These are phyloP conservation scores for Nicotiana undulata DNA, from an alignment of 257 asterid species.

Conservation along the genomic window DNA sequence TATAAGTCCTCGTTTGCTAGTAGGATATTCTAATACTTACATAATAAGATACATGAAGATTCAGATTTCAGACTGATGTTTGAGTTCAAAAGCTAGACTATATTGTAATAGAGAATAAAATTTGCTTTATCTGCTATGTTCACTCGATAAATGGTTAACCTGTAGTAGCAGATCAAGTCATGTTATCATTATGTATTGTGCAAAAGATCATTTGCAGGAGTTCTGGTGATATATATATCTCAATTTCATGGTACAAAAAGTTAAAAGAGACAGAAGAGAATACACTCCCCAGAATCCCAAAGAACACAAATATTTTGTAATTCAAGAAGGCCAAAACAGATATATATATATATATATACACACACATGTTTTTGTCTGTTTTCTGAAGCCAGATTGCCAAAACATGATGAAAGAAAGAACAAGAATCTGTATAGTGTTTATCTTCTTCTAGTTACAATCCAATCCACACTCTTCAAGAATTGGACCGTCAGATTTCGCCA, in stretches of 20 bases:
- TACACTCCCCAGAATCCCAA: background rate
- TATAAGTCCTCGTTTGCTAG: too few species aligned
- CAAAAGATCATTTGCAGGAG: background rate
- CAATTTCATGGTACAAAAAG: background rate
- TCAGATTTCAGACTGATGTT: background rate
- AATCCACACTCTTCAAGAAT: constrained; percentile 27
- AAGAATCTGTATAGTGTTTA: background rate
- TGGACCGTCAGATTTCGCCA: constrained; percentile 12
- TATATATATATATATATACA: too few species aligned
- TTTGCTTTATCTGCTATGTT: background rate
- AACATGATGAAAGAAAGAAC: background rate
- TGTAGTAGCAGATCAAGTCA: background rate
- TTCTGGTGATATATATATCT: background rate
- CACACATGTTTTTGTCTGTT: background rate
- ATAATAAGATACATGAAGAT: background rate
- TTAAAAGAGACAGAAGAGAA: background rate
- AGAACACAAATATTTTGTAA: background rate
- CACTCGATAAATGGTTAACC: background rate
- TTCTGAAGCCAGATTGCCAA: background rate
- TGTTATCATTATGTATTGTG: background rate
- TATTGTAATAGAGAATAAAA: background rate
- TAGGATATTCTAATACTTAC: background rate
- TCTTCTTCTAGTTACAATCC: constrained; percentile 14
- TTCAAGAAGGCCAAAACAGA: background rate
- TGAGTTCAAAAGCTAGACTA: background rate